phyloP scores from a whole-genome alignment of 805 yeast genomes.

The Candida tibetensis region DNA sequence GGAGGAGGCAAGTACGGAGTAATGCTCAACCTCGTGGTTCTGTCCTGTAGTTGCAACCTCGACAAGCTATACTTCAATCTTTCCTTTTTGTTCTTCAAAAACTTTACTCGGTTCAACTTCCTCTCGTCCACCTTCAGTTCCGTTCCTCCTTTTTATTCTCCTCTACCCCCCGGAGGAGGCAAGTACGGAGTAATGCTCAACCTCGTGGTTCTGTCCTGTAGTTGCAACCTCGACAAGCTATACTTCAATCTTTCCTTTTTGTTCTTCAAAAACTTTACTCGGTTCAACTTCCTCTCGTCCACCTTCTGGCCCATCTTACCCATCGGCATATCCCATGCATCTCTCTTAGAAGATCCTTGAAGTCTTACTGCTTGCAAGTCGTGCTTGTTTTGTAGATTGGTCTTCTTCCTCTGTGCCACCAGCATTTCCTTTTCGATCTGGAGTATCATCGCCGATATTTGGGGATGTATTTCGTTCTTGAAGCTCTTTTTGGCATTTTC shows the following conservation, averaged over 20 bases:
- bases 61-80: conserved; percentile 41
- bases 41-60: conserved; percentile 16
- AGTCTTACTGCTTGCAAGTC: conserved; percentile 42
- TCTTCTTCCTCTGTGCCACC: conserved; percentile 30
- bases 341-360: conserved; percentile 14
- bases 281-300: conserved; percentile 34
- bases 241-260: conserved; percentile 46
- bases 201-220: conserved; percentile 15
- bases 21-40: conserved; percentile 12
- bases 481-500: conserved; percentile 37
- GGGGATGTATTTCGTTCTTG: conserved; percentile 40
- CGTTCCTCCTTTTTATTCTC: background rate
- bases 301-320: conserved; percentile 15
- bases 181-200: conserved; percentile 11
- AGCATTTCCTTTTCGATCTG: conserved; percentile 31
- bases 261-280: conserved; percentile 37
- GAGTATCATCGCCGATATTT: conserved; percentile 30
- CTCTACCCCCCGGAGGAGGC: conserved; percentile 6
- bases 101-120: conserved; percentile 37
- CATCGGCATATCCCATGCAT: conserved; percentile 10
- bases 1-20: conserved; percentile 10
- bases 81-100: conserved; percentile 42
- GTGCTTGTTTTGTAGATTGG: conserved; percentile 32
- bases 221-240: conserved; percentile 25
- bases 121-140: conserved; percentile 30